Percentiles rank a stretch among this genome's conserved stretches.
These are phyloP conservation scores for Camellia japonica DNA, from an alignment of 148 eudicot genomes.

Conservation along the genomic window DNA sequence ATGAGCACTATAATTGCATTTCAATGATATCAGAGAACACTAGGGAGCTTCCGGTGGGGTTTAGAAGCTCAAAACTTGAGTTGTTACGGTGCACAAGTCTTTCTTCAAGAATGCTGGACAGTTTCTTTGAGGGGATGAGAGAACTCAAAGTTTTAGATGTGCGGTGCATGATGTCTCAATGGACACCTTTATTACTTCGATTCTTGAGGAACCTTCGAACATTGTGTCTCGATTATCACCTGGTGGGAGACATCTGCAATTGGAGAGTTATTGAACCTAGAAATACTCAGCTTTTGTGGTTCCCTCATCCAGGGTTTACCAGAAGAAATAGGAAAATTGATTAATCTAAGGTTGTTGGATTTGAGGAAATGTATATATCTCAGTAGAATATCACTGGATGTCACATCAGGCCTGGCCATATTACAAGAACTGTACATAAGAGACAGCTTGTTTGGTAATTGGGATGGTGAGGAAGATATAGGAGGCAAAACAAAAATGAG, in stretches of 20 bases:
- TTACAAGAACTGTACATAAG: not conserved
- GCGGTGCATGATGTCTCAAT: conserved; percentile 16
- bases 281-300: not conserved
- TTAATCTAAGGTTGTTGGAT: conserved; percentile 31
- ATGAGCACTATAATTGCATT: conserved; percentile 30
- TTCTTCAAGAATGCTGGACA: conserved; percentile 16
- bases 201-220: conserved; percentile 34
- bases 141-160: conserved; percentile 37
- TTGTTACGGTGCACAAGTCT: conserved; percentile 24
- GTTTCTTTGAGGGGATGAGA: conserved; percentile 36
- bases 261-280: not conserved
- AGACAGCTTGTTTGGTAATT: not conserved
- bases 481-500: not conserved
- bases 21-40: conserved; percentile 37
- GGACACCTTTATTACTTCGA: conserved; percentile 26
- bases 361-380: conserved; percentile 21
- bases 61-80: conserved; percentile 29
- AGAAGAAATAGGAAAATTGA: conserved; percentile 25
- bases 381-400: conserved; percentile 21
- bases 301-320: not conserved
- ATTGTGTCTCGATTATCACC: conserved; percentile 23
- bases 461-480: not conserved
- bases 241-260: conserved; percentile 24
- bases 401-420: not conserved
- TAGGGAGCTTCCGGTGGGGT: conserved; percentile 10